Evolutionary conservation across 2,329 filamentous ascomycete genomes (phyloP), one percentile per base, ranked within the genome.

Genomic region (Emergomyces orientalis): DNA sequence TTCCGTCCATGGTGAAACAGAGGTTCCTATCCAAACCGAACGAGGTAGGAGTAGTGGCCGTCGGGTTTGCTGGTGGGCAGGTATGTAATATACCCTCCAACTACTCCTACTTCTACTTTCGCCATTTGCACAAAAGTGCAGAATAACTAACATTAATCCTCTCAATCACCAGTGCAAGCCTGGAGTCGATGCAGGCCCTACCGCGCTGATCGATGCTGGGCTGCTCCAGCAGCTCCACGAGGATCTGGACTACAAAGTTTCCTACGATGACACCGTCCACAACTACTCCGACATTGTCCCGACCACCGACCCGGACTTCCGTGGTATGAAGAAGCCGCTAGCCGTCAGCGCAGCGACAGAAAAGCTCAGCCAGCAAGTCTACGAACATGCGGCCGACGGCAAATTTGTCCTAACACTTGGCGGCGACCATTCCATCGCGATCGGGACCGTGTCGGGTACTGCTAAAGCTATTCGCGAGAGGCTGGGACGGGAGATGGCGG

Each of bases 61-160:
- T 97, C 45, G 93, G 93, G 66, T 99, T 97, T 81, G 96, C 91
- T 61, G 93, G 93, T 68, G 94, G 94, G 63, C 94, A 97, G 86
- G 91, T 94, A 86, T 70, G 81, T 71, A 60, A 34, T 60, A 43
- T 39, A 25, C 2, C 9, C 4, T 25, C 27, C 13, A 14, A 19
- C 6, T 54, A 14, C 32, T 22, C 54, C 30, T 27, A 37, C n/a
- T 27, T 11, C 41, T 51, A 34, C 25, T 14, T 65, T 63, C 62
- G 64, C 64, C 68, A 27, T 22, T 22, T n/a, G 32, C 30, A n/a
- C 51, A 54, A 11, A 8, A n/a, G n/a, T n/a, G 39, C 41, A 19
- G 8, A 37, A 22, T 45, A 47, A 22, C 45, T 30, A 43, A 39
- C 14, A 59, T 6, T 5, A 41, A 37, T 34, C 27, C 27, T 32